phyloP scores from a whole-genome alignment of 192 early-diverging fungal genomes.

The Radiomyces spectabilis region DNA sequence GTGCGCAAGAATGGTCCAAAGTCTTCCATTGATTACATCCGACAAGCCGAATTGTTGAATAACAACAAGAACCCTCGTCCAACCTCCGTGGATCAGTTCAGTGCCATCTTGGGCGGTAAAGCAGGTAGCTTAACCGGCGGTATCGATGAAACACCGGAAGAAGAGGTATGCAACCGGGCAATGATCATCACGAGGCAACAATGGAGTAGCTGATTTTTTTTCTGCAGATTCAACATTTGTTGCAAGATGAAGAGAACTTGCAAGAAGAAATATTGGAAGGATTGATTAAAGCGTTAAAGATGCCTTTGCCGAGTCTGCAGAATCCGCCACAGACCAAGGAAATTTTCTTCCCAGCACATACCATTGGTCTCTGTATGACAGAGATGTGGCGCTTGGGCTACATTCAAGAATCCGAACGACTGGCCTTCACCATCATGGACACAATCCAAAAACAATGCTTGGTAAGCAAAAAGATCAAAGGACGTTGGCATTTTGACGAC shows the following conservation, averaged over 20 bases:
- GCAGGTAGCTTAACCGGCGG: not conserved
- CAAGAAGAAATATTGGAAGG: slow-evolving; percentile 79
- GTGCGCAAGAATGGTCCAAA: slow-evolving; percentile 20
- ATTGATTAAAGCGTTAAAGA: slow-evolving; percentile 64
- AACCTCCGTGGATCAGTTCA: slow-evolving; percentile 21
- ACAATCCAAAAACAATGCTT: slow-evolving; percentile 68
- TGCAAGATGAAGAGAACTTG: slow-evolving; percentile 52
- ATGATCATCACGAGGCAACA: too few relatives aligned
- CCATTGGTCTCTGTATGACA: slow-evolving; percentile 79
- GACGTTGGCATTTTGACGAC: too few relatives aligned
- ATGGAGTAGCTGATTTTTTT: not conserved
- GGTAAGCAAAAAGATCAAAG: slow-evolving; percentile 27
- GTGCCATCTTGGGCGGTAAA: slow-evolving; percentile 17
- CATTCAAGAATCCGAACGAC: slow-evolving; percentile 68
- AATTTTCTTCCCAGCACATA: slow-evolving; percentile 92
- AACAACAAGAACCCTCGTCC: slow-evolving; percentile 33
- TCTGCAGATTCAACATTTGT: slow-evolving; percentile 29
- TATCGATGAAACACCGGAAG: slow-evolving; percentile 13
- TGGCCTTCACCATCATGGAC: slow-evolving; percentile 84
- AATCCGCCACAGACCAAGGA: slow-evolving; percentile 72
- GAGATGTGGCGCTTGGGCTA: slow-evolving; percentile 85
- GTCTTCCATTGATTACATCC: slow-evolving; percentile 27
- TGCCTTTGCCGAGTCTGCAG: slow-evolving; percentile 78
- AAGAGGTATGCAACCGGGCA: too few relatives aligned
- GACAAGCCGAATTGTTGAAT: slow-evolving; percentile 19